Evolutionary conservation across 306 rosid species (phyloP).

Genomic region (Psophocarpus tetragonolobus): DNA sequence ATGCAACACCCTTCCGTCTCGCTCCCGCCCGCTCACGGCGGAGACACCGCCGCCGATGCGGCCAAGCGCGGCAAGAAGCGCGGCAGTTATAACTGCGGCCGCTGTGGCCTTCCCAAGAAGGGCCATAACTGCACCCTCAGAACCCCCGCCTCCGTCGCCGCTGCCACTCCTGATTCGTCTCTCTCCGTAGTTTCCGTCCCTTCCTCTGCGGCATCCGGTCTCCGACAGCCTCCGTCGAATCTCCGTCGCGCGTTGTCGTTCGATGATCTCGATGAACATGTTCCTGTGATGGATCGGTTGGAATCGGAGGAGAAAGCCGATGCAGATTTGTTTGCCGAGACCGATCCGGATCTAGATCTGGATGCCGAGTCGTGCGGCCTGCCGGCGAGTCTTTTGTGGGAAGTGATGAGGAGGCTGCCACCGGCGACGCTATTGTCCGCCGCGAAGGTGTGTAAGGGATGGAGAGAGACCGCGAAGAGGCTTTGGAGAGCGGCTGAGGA

Average conservation of each 20-base stretch:
- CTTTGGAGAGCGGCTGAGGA: slow-evolving; percentile 88
- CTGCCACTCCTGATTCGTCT: slow-evolving; percentile 40
- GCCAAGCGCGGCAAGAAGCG: slow-evolving; percentile 64
- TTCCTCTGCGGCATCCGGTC: slow-evolving; percentile 26
- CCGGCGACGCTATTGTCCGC: slow-evolving; percentile 75
- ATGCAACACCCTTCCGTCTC: slow-evolving; percentile 52
- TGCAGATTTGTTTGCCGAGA: slow-evolving; percentile 29
- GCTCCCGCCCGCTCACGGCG: slow-evolving; percentile 9
- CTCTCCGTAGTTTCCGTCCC: slow-evolving; percentile 35
- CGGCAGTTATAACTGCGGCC: slow-evolving; percentile 86
- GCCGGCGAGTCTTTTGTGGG: slow-evolving; percentile 72
- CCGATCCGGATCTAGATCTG: slow-evolving; percentile 35
- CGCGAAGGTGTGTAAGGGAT: slow-evolving; percentile 78
- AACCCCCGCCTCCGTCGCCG: slow-evolving; percentile 15
- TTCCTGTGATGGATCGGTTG: slow-evolving; percentile 29
- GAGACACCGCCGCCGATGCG: slow-evolving; percentile 3
- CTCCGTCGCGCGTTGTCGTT: slow-evolving; percentile 88
- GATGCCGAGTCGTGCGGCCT: slow-evolving; percentile 54
- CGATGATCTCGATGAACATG: slow-evolving; percentile 49
- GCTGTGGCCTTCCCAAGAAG: slow-evolving; percentile 86
- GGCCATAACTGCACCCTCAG: slow-evolving; percentile 69
- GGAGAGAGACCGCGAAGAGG: slow-evolving; percentile 75
- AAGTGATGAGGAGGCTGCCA: slow-evolving; percentile 73
- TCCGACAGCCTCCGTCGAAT: slow-evolving; percentile 44
- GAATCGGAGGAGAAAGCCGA: slow-evolving; percentile 24